Evolutionary conservation across 805 yeast genomes (phyloP).

Genomic region (Metschnikowia cerradonensis): DNA sequence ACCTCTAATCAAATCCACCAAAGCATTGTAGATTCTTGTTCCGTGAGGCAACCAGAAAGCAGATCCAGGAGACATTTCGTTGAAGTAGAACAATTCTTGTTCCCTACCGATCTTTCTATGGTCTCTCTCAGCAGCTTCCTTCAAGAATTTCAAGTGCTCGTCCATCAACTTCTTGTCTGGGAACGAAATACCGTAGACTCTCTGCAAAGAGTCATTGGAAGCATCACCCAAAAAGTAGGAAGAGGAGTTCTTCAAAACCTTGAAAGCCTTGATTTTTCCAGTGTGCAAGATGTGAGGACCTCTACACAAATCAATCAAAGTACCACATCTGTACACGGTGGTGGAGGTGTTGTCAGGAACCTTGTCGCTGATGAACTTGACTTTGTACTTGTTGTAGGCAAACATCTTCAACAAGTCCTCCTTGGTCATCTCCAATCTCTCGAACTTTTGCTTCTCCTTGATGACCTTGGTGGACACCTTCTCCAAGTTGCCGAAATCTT

Average conservation of each 20-base stretch:
- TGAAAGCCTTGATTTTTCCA: constrained; percentile 91
- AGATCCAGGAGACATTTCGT: constrained; percentile 96
- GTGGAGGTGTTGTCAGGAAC: constrained; percentile 94
- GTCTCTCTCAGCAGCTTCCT: constrained; percentile 93
- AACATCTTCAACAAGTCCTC: constrained; percentile 92
- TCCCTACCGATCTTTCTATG: constrained; percentile 96
- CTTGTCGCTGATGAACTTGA: constrained; percentile 77
- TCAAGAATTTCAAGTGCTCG: constrained; percentile 88
- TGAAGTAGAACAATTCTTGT: constrained; percentile 91
- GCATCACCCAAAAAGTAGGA: constrained; percentile 95
- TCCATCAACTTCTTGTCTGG: constrained; percentile 97
- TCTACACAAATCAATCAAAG: constrained; percentile 91
- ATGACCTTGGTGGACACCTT: constrained; percentile 83
- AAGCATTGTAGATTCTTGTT: constrained; percentile 89
- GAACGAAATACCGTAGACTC: constrained; percentile 96
- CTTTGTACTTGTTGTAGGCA: constrained; percentile 92
- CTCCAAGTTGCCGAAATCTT: constrained; percentile 82
- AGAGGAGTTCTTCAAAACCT: constrained; percentile 90
- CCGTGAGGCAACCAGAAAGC: constrained; percentile 99
- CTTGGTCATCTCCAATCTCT: constrained; percentile 87
- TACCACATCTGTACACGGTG: constrained; percentile 97
- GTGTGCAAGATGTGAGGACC: constrained; percentile 99
- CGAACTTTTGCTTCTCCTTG: constrained; percentile 93
- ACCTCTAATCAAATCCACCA: constrained; percentile 70
- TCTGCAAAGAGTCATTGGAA: constrained; percentile 89